phyloP scores from a whole-genome alignment of 441 rosid genomes.

The Erodium trifolium region DNA sequence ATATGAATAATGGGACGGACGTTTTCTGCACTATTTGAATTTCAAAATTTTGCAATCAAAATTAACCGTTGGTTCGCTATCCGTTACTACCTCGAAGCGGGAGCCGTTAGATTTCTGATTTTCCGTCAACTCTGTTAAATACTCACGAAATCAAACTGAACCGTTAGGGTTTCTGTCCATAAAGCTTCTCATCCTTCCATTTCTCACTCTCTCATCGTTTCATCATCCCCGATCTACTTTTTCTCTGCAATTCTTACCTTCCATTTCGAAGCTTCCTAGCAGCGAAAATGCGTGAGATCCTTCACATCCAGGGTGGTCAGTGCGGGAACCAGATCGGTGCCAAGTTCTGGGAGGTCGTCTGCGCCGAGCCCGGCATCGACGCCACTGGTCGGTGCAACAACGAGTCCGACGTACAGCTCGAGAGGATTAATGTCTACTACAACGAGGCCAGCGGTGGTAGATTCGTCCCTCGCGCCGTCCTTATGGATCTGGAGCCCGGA shows the following conservation, averaged over 20 bases:
- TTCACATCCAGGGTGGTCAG: constrained; percentile 51
- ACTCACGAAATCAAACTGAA: not conserved
- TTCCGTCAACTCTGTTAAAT: constrained; percentile 16
- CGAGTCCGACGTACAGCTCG: constrained; percentile 39
- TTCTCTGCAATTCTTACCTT: not conserved
- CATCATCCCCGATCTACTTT: constrained; percentile 2
- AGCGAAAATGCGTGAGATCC: constrained; percentile 44
- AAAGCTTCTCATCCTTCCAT: constrained; percentile 7
- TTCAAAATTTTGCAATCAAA: not conserved
- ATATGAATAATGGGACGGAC: too few species aligned
- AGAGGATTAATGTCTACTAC: constrained; percentile 49
- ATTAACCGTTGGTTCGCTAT: not conserved
- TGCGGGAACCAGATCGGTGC: constrained; percentile 38
- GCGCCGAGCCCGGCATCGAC: constrained; percentile 44
- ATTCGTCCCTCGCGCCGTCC: constrained; percentile 47
- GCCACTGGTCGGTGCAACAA: constrained; percentile 39
- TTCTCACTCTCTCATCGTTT: not conserved
- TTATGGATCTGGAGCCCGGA: constrained; percentile 54
- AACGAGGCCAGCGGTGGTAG: constrained; percentile 49
- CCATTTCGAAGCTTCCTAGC: not conserved
- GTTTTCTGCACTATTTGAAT: not conserved
- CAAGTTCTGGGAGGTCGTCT: too few species aligned
- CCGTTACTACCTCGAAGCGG: constrained; percentile 14
- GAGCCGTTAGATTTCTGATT: constrained; percentile 5
- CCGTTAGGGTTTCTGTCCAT: constrained; percentile 15